Evolutionary conservation across 306 rosid genomes (phyloP).

Genomic region (Corylus americana): DNA sequence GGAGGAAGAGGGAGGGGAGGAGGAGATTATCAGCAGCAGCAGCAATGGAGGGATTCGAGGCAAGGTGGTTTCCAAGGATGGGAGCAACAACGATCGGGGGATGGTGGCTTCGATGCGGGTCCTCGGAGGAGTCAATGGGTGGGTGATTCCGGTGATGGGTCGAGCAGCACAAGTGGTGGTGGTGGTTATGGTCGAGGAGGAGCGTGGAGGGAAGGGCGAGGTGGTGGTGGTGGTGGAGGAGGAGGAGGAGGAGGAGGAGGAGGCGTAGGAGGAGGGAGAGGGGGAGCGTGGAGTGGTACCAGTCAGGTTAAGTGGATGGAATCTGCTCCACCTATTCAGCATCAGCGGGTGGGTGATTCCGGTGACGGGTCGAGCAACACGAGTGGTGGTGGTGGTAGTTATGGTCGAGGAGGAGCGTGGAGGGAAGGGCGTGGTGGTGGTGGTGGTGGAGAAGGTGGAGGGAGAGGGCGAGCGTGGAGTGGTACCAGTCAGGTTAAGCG

Average conservation of each 20-base stretch:
- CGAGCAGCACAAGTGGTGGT: not conserved
- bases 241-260: no score
- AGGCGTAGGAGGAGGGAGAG: no score
- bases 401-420: no score
- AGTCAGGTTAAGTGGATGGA: not conserved
- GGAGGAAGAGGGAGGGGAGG: not conserved
- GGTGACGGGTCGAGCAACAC: no score
- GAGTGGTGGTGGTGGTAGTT: not conserved
- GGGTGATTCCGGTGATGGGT: slow-evolving; percentile 2
- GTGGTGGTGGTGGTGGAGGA: no score
- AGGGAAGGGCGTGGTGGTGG: no score
- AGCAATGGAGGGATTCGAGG: not conserved
- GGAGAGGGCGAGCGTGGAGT: not conserved
- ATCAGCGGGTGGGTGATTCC: not conserved
- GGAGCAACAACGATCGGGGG: not conserved
- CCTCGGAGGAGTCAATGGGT: not conserved
- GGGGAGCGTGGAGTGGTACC: not conserved
- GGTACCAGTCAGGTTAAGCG: not conserved
- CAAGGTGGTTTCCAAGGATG: not conserved
- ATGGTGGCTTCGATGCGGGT: not conserved
- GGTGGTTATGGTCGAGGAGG: not conserved
- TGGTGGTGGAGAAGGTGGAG: no score
- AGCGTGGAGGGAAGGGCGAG: not conserved
- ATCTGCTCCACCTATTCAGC: no score
- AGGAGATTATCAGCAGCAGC: not conserved